Percentiles rank a stretch among this genome's conserved stretches.
phyloP scores from a whole-genome alignment of 805 yeast species.

The Metschnikowia kunwiensis region DNA sequence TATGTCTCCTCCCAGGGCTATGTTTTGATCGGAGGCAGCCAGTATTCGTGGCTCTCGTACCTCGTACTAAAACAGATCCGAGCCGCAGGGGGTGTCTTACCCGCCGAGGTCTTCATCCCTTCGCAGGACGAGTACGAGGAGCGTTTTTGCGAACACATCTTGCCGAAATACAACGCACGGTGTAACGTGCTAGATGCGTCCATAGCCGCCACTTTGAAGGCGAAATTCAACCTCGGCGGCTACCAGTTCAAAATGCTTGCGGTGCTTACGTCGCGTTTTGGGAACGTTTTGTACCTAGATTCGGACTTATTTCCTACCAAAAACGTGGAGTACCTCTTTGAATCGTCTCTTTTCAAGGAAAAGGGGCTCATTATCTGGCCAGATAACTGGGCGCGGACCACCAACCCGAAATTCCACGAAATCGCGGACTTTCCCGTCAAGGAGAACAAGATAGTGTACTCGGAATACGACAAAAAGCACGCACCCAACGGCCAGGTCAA shows the following conservation, averaged over 20 bases:
- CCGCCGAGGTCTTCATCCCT: conserved; percentile 51
- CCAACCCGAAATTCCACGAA: conserved; percentile 56
- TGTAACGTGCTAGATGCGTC: conserved; percentile 44
- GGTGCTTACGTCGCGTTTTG: conserved; percentile 57
- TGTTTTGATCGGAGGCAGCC: conserved; percentile 54
- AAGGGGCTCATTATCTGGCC: conserved; percentile 60
- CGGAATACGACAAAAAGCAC: conserved; percentile 32
- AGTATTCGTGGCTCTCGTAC: conserved; percentile 49
- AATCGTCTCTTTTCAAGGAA: conserved; percentile 44
- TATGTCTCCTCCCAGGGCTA: conserved; percentile 36
- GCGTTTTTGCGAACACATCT: conserved; percentile 42
- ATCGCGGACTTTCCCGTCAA: conserved; percentile 43
- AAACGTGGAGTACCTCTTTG: conserved; percentile 46
- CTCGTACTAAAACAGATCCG: conserved; percentile 48
- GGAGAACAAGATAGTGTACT: conserved; percentile 34
- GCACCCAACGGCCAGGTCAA: conserved; percentile 26
- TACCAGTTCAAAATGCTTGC: conserved; percentile 56
- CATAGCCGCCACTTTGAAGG: conserved; percentile 15
- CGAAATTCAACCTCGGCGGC: conserved; percentile 36
- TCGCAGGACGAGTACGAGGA: conserved; percentile 43
- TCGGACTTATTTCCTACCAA: conserved; percentile 48
- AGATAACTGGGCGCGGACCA: conserved; percentile 68
- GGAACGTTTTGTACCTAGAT: conserved; percentile 47
- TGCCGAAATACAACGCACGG: conserved; percentile 44
- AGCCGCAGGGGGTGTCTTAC: conserved; percentile 42